Evolutionary conservation across 371 early-diverging fungal species (phyloP), one percentile per base, ranked within the genome.

Genomic region (Mucor saturninus): DNA sequence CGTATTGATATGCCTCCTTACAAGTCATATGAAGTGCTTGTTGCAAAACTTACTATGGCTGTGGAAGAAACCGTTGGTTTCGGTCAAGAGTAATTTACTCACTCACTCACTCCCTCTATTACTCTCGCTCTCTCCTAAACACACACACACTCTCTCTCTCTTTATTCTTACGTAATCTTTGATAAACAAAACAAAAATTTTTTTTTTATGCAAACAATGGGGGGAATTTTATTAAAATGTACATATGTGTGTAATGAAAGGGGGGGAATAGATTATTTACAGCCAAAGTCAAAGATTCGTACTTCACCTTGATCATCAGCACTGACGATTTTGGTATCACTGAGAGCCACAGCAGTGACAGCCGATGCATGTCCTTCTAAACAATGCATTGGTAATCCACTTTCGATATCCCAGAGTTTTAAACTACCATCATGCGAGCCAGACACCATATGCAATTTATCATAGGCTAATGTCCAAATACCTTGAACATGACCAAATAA

Each of bases 1-100:
- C 94, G 97, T 54, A 87, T 98, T 59, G 98, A 97, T 74, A 83
- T 98, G 72, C 98, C 98, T 55, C 92, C 92, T 21, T 98, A 98
- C 74, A 85, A 85, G 68, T 81, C 81, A 3, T 87, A 87, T 50
- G 88, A 89, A 46, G 70, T 76, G 15, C 71, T 97, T 64, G 89
- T 89, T 26, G 75, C 83, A 35, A 96, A 97, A 76, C 78, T 98
- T 50, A 90, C 93, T 14, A 69, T 96, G 64, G 98, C 98, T 9
- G 93, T 98, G 30, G 97, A 97, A 77, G 95, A 96, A 80, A 95
- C 95, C 4, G 82, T 92, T 40, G 92, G 94, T n/a, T 93, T 92
- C 69, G 93, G 89, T 31, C 91, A 93, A 75, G 89, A 91, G 67
- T 91, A 85, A 78, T 9, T 26, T 54, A 30, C 3, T 66, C 8